Conservation (phyloP, 1,139 yeast species). For the Sugiyamaella pinicola region DNA sequence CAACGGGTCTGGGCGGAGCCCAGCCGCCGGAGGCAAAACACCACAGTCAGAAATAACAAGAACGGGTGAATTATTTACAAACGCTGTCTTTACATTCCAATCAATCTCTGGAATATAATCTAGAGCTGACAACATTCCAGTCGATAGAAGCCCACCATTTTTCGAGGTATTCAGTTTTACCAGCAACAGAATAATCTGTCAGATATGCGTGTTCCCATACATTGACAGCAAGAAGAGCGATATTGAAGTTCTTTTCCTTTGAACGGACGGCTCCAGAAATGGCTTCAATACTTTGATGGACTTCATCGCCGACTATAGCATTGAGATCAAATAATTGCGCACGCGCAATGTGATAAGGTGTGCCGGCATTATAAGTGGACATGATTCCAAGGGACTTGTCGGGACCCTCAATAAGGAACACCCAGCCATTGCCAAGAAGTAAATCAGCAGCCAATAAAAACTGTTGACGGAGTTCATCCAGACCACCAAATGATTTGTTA, state of each 20-base stretch:
- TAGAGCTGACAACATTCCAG: conserved; percentile 70
- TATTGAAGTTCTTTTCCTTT: conserved; percentile 62
- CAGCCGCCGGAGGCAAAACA: background rate
- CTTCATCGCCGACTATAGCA: conserved; percentile 46
- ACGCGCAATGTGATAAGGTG: conserved; percentile 81
- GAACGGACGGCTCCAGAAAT: conserved; percentile 50
- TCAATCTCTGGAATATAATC: conserved; percentile 23
- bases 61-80: conserved; percentile 13
- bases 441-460: conserved; percentile 59
- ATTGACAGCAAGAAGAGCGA: conserved; percentile 79
- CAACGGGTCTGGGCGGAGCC: conserved; percentile 14
- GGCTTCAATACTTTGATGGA: conserved; percentile 43
- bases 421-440: conserved; percentile 79
- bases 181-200: conserved; percentile 78
- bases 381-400: conserved; percentile 66
- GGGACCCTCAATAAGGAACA: conserved; percentile 75
- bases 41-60: background rate
- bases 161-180: conserved; percentile 71
- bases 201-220: conserved; percentile 89
- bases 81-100: background rate
- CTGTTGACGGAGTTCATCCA: conserved; percentile 58
- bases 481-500: conserved; percentile 45
- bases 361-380: conserved; percentile 77
- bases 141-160: conserved; percentile 78
- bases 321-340: conserved; percentile 77